Percentiles rank a stretch among this genome's conserved stretches.
Conservation (phyloP, 768 basidiomycete genomes). For the Suillus alpinus region DNA sequence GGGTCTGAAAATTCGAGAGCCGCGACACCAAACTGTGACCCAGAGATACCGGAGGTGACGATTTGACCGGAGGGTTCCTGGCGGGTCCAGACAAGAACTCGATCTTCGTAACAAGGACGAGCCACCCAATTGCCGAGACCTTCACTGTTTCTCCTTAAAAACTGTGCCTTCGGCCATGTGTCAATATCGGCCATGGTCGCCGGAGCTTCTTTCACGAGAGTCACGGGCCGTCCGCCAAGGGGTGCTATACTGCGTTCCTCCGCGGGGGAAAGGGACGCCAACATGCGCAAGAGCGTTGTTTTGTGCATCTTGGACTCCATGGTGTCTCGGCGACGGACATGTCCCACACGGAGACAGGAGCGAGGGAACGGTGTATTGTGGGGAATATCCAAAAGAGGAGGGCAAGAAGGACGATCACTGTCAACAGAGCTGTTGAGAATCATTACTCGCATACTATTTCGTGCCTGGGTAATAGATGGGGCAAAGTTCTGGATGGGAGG, state of each 20-base stretch:
- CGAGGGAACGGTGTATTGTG: conserved; percentile 47
- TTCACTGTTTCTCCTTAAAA: conserved; percentile 35
- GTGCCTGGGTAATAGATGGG: conserved; percentile 30
- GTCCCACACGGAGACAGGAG: conserved; percentile 45
- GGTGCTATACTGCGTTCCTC: conserved; percentile 45
- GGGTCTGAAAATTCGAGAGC: conserved; percentile 69
- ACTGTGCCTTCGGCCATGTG: conserved; percentile 11
- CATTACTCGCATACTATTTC: conserved; percentile 39
- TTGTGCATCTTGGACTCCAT: conserved; percentile 49
- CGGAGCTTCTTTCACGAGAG: conserved; percentile 21
- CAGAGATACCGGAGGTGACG: conserved; percentile 38
- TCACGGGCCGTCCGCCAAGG: conserved; percentile 35
- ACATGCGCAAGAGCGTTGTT: conserved; percentile 45
- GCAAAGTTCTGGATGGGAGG: conserved; percentile 16
- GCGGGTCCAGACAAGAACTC: conserved; percentile 53
- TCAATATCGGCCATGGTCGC: conserved; percentile 22
- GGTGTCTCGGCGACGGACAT: conserved; percentile 36
- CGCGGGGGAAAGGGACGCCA: conserved; percentile 39
- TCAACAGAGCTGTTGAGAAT: conserved; percentile 47
- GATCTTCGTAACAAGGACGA: conserved; percentile 77
- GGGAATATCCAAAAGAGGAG: conserved; percentile 47
- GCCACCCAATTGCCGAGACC: conserved; percentile 68
- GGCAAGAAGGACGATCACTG: conserved; percentile 31
- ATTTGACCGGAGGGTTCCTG: conserved; percentile 36
- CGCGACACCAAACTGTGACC: conserved; percentile 58